phyloP scores from a whole-genome alignment of 2,329 filamentous ascomycete species.

The Cadophora gregata region DNA sequence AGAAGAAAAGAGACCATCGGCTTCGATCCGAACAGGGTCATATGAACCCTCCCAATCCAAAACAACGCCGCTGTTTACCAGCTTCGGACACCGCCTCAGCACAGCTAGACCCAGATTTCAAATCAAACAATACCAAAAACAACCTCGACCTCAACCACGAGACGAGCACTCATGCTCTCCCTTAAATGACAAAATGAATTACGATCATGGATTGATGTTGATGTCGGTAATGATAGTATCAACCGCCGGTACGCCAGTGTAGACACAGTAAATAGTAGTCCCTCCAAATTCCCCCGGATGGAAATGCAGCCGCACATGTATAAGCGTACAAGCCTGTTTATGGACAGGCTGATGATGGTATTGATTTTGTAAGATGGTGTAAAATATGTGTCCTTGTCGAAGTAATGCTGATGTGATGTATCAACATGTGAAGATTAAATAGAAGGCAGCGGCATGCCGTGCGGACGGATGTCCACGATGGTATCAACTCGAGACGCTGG shows the following conservation, averaged over 20 bases:
- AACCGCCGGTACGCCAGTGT: slow-evolving; percentile 26
- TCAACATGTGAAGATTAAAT: slow-evolving; percentile 8
- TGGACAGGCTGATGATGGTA: slow-evolving; percentile 13
- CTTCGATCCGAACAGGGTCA: slow-evolving; percentile 13
- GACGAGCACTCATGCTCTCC: neutral
- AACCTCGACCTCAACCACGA: neutral
- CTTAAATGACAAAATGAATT: slow-evolving; percentile 33
- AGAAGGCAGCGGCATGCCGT: neutral
- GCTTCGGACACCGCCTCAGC: slow-evolving; percentile 27
- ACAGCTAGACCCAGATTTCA: slow-evolving; percentile 21
- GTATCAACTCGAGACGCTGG: neutral
- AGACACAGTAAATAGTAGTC: slow-evolving; percentile 27
- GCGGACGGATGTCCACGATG: neutral
- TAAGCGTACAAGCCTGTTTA: slow-evolving; percentile 32
- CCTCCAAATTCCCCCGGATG: slow-evolving; percentile 13
- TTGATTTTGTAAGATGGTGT: slow-evolving; percentile 4
- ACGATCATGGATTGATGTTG: slow-evolving; percentile 22
- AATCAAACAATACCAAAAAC: neutral
- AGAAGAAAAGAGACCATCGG: slow-evolving; percentile 11
- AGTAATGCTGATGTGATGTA: neutral
- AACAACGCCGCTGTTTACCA: slow-evolving; percentile 34
- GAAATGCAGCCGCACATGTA: slow-evolving; percentile 28
- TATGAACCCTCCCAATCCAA: slow-evolving; percentile 25
- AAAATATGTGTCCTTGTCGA: neutral
- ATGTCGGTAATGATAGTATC: slow-evolving; percentile 1